phyloP scores from a whole-genome alignment of 2,329 filamentous ascomycete genomes.

The Periconia macrospinosa region DNA sequence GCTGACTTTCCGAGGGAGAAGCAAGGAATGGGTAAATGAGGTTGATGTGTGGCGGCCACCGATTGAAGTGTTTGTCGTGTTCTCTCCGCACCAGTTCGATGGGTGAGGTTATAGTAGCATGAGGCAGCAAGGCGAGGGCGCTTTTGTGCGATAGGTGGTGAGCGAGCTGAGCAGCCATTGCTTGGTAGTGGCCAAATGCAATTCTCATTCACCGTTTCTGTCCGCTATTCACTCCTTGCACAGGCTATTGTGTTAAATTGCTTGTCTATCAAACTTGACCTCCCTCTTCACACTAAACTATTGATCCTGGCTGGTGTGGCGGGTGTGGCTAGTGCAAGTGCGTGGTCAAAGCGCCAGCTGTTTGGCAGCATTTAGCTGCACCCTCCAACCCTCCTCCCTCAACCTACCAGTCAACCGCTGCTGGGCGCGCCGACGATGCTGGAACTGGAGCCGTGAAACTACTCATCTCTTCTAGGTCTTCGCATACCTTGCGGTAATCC shows the following conservation, averaged over 20 bases:
- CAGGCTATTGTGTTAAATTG: no score
- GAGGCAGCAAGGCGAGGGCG: conserved; percentile 29
- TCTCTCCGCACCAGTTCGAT: conserved; percentile 27
- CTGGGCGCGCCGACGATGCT: conserved; percentile 17
- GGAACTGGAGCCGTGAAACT: conserved; percentile 18
- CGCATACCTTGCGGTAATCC: conserved; percentile 6
- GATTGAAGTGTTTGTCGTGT: conserved; percentile 28
- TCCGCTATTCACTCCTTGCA: no score
- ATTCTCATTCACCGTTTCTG: no score
- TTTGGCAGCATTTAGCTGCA: background rate
- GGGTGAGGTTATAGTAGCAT: conserved; percentile 20
- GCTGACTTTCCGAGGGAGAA: conserved; percentile 15
- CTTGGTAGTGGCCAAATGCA: no score
- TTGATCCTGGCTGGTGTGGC: background rate
- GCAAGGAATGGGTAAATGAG: conserved; percentile 33
- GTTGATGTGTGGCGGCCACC: conserved; percentile 37
- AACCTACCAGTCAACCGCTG: conserved; percentile 21
- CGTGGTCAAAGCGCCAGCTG: background rate
- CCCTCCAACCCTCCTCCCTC: conserved; percentile 10
- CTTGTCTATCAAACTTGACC: no score
- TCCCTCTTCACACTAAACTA: no score
- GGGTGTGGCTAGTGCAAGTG: background rate
- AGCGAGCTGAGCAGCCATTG: conserved; percentile 17
- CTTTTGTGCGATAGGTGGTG: conserved; percentile 29
- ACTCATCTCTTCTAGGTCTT: background rate